Evolutionary conservation across 106 monocot genomes (phyloP).

Genomic region (Alisma plantagoaquatica): DNA sequence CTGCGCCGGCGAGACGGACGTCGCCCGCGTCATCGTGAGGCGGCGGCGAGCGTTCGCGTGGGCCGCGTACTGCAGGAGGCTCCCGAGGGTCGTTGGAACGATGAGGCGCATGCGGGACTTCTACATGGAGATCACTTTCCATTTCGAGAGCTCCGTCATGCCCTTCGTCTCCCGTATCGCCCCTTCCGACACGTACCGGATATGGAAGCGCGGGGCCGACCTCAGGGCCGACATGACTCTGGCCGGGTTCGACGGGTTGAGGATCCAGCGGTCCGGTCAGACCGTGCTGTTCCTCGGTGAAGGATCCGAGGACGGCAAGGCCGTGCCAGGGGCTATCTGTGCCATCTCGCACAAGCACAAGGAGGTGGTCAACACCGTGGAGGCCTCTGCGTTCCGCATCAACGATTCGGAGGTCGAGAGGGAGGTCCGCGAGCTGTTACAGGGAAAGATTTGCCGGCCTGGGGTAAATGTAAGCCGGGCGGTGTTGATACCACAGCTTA

Average conservation of each 20-base stretch:
- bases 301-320: constrained; percentile 52
- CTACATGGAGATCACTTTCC: constrained; percentile 92
- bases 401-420: constrained; percentile 48
- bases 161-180: constrained; percentile 78
- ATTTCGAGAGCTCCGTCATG: constrained; percentile 93
- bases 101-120: constrained; percentile 81
- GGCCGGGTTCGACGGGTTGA: constrained; percentile 81
- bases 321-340: constrained; percentile 28
- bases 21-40: constrained; percentile 62
- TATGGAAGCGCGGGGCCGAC: constrained; percentile 87
- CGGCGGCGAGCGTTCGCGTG: constrained; percentile 71
- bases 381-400: constrained; percentile 53
- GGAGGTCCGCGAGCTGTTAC: constrained; percentile 65
- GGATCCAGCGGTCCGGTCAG: constrained; percentile 76
- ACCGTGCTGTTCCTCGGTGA: constrained; percentile 73
- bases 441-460: constrained; percentile 70
- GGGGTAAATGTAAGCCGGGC: constrained; percentile 88
- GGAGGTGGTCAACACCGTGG: constrained; percentile 69
- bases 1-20: constrained; percentile 46
- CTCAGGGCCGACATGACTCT: constrained; percentile 84
- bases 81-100: constrained; percentile 51
- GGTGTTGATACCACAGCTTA: constrained; percentile 59
- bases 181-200: constrained; percentile 87
- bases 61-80: constrained; percentile 85
- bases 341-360: constrained; percentile 76